A percentile compares a stretch with the other conserved stretches of the same genome.
These are phyloP conservation scores for Aegilops speltoides DNA, from an alignment of 176 grass and related monocot genomes.

Conservation along the genomic window DNA sequence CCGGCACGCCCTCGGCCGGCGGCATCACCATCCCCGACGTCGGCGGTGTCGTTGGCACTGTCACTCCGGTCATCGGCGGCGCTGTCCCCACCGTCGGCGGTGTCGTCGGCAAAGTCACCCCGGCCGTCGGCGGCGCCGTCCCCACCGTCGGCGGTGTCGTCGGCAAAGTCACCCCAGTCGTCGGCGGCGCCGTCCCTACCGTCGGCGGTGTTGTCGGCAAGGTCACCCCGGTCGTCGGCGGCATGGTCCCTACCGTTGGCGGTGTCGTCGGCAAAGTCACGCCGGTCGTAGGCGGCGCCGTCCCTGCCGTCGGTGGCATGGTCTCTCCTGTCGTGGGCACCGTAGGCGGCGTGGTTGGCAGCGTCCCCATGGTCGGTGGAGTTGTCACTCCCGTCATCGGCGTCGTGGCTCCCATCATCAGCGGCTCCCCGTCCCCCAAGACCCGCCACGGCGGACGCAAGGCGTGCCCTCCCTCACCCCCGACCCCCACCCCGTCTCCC, in stretches of 20 bases:
- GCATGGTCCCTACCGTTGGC: background rate
- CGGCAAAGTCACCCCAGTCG: background rate
- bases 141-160: background rate
- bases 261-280: background rate
- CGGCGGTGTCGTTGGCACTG: background rate
- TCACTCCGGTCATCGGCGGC: background rate
- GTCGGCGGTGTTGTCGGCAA: background rate
- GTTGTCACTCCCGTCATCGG: background rate
- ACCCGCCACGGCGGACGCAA: constrained; percentile 33
- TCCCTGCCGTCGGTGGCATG: background rate
- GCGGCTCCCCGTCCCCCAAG: background rate
- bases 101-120: background rate
- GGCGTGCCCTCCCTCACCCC: constrained; percentile 39
- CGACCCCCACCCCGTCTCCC: constrained; percentile 7
- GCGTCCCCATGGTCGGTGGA: background rate
- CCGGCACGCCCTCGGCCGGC: background rate
- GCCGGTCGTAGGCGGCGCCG: background rate
- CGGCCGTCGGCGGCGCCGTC: background rate
- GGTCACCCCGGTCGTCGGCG: background rate
- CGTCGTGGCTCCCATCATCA: no score
- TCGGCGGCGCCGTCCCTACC: background rate
- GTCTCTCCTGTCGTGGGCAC: background rate
- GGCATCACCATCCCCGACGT: background rate
- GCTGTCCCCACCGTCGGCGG: background rate
- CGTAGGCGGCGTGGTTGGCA: background rate